These are phyloP conservation scores for Silene noctiflora DNA, from an alignment of 179 eudicot genomes.

Conservation along the genomic window DNA sequence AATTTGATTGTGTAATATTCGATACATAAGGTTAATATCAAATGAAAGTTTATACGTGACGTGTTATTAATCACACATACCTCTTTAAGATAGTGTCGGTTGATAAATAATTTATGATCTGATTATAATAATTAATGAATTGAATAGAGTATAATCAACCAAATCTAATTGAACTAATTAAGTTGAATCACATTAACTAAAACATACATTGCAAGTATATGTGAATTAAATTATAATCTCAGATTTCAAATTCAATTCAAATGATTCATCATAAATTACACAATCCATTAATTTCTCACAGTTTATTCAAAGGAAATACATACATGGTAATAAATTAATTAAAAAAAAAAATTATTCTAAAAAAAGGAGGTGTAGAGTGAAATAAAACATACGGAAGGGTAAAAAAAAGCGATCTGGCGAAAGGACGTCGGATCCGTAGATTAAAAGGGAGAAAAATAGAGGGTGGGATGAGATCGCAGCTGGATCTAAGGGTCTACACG, in stretches of 20 bases:
- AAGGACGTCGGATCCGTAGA: slow-evolving; percentile 24
- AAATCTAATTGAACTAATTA: slow-evolving; percentile 5
- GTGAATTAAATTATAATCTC: slow-evolving; percentile 8
- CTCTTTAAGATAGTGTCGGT: background rate
- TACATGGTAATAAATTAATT: background rate
- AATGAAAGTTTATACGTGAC: background rate
- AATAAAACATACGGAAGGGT: background rate
- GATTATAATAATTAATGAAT: background rate
- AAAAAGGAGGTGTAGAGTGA: background rate
- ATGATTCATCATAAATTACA: background rate
- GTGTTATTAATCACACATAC: background rate
- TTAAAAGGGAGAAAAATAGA: background rate
- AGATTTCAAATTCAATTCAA: background rate
- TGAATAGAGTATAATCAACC: background rate
- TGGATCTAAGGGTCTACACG: slow-evolving; percentile 15
- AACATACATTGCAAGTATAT: slow-evolving; percentile 2
- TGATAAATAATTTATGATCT: background rate
- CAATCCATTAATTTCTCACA: background rate
- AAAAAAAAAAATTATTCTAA: background rate
- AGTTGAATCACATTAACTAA: slow-evolving; percentile 6
- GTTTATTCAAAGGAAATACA: too few species aligned
- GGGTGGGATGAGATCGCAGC: slow-evolving; percentile 22
- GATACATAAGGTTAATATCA: background rate
- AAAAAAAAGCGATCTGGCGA: slow-evolving; percentile 9
- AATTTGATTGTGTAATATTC: too few species aligned